Conservation (phyloP, 225 moss, liverwort and hornwort species). For the Pleurozium schreberi region DNA sequence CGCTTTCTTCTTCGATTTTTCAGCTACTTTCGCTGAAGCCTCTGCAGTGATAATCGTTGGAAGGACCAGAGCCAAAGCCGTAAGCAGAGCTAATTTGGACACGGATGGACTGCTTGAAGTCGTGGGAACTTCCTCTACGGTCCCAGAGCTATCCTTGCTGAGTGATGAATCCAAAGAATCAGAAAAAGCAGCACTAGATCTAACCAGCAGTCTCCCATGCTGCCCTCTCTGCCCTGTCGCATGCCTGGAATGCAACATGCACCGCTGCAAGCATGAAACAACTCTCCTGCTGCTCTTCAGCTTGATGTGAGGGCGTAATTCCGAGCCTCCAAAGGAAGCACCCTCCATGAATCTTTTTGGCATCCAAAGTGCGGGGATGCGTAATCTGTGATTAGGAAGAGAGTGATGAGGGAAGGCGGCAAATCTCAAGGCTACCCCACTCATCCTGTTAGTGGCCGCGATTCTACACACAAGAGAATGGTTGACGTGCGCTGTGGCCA, state of each 20-base stretch:
- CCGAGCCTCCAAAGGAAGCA: constrained; percentile 27
- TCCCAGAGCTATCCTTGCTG: background rate
- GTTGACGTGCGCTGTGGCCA: constrained; percentile 3
- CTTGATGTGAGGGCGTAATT: background rate
- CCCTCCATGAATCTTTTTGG: constrained; percentile 14
- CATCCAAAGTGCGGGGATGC: background rate
- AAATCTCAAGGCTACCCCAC: background rate
- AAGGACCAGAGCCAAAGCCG: constrained; percentile 40
- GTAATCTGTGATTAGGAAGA: background rate
- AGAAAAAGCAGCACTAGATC: constrained; percentile 18
- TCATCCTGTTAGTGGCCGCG: background rate
- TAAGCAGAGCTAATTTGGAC: constrained; percentile 2
- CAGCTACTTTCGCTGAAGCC: constrained; percentile 50
- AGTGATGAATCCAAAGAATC: background rate
- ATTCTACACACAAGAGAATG: background rate
- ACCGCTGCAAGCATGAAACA: constrained; percentile 34
- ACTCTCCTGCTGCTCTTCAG: constrained; percentile 24
- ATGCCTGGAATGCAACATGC: constrained; percentile 31
- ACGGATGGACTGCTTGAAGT: background rate
- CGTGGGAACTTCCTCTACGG: background rate
- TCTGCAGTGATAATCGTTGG: constrained; percentile 38
- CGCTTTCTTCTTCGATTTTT: constrained; percentile 50
- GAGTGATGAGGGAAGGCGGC: background rate
- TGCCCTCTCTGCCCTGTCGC: constrained; percentile 6
- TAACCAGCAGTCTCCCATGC: constrained; percentile 25